Percentiles rank a stretch among this genome's conserved stretches.
phyloP scores from a whole-genome alignment of 116 monocot genomes.

The Phalaenopsis hybrid region DNA sequence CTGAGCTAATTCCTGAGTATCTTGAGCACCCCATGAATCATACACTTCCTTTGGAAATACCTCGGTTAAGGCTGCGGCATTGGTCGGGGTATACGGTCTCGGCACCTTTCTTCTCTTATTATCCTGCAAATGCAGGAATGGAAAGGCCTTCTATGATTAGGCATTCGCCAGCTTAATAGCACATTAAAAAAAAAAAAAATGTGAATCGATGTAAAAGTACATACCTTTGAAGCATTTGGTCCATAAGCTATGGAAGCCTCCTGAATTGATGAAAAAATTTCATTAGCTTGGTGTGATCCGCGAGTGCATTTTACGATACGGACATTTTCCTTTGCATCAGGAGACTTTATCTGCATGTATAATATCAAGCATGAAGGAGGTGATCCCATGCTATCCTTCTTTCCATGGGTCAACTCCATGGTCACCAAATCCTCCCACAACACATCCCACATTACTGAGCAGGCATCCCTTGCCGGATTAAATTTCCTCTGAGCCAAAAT shows the following conservation, averaged over 20 bases:
- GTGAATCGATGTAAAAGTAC: background rate
- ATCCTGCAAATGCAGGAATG: constrained; percentile 18
- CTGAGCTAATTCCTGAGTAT: constrained; percentile 19
- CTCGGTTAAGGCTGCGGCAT: constrained; percentile 13
- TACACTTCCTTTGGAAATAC: constrained; percentile 40
- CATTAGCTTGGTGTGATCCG: constrained; percentile 50
- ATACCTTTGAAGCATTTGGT: constrained; percentile 62
- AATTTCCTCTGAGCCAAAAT: constrained; percentile 71
- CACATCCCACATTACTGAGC: constrained; percentile 87
- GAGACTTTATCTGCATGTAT: constrained; percentile 46
- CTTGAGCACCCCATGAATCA: constrained; percentile 33
- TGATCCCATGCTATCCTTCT: constrained; percentile 55
- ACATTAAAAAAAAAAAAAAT: background rate
- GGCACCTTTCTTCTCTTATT: constrained; percentile 43
- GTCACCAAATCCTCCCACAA: constrained; percentile 67
- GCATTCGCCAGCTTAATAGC: background rate
- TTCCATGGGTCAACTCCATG: constrained; percentile 69
- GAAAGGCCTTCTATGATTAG: background rate
- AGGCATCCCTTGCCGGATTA: constrained; percentile 85
- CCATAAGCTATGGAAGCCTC: constrained; percentile 60
- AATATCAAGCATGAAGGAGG: constrained; percentile 64
- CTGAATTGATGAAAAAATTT: constrained; percentile 64
- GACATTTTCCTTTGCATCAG: constrained; percentile 48
- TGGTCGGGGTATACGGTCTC: constrained; percentile 47
- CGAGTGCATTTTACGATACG: constrained; percentile 58